A percentile compares a stretch with the other conserved stretches of the same genome.
These are phyloP conservation scores for Syncephalastrum sp. DNA, from an alignment of 371 early-diverging fungal species.

Conservation along the genomic window DNA sequence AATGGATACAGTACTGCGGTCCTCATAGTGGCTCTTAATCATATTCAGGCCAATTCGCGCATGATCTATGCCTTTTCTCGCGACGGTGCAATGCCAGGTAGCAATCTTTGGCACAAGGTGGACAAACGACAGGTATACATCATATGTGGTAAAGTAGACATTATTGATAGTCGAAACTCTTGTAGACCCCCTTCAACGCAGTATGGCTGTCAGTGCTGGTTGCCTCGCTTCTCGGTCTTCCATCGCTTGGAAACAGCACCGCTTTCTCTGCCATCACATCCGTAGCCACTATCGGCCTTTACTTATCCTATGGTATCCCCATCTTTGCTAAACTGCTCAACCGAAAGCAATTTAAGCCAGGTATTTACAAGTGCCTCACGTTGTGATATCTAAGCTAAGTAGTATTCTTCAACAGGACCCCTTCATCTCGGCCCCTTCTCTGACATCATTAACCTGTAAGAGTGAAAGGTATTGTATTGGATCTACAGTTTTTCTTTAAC, in stretches of 20 bases:
- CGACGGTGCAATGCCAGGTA: slow-evolving; percentile 68
- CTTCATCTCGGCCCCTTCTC: slow-evolving; percentile 46
- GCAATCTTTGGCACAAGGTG: slow-evolving; percentile 37
- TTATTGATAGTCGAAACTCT: background rate
- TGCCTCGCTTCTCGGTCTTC: slow-evolving; percentile 47
- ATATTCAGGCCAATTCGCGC: slow-evolving; percentile 52
- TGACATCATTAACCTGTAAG: slow-evolving; percentile 19
- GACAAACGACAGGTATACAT: slow-evolving; percentile 25
- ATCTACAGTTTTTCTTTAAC: background rate
- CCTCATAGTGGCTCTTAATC: background rate
- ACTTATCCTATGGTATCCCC: slow-evolving; percentile 56
- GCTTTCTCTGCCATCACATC: slow-evolving; percentile 61
- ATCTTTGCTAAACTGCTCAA: slow-evolving; percentile 19
- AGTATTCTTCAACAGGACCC: slow-evolving; percentile 15
- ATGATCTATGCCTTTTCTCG: slow-evolving; percentile 76
- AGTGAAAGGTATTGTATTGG: background rate
- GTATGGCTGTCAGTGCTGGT: slow-evolving; percentile 44
- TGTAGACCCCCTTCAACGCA: slow-evolving; percentile 45
- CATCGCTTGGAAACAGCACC: slow-evolving; percentile 33
- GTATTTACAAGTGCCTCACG: slow-evolving; percentile 6
- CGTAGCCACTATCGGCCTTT: slow-evolving; percentile 62
- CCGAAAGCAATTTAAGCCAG: slow-evolving; percentile 21
- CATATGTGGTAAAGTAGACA: slow-evolving; percentile 18
- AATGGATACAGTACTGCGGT: background rate
- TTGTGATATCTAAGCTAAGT: too few relatives aligned